Evolutionary conservation across 306 rosid genomes (phyloP), one percentile per base, ranked within the genome.

Genomic region (Amphicarpaea edgeworthii): DNA sequence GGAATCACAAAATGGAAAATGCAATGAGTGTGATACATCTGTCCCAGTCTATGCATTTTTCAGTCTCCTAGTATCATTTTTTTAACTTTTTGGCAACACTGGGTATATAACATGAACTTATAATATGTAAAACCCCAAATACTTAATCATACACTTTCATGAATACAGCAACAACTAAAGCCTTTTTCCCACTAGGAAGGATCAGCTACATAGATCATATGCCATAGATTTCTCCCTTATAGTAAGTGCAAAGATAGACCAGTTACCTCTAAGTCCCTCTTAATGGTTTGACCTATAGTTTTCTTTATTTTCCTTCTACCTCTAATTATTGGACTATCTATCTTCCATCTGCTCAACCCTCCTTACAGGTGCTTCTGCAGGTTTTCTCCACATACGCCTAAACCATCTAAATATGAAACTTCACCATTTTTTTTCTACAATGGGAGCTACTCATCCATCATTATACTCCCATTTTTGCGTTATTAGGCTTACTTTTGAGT

Each of bases 1-100:
- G 54, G 63, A 24, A 34, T 73, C 26, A 51, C 43, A 59, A 58
- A 62, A 30, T 21, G 32, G 10, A 24, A 57, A 54, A 42, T 34
- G 37, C 19, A 68, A 45, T 23, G 28, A 69, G 67, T n/a, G 64
- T 12, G 8, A 84, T 28, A 78, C 26, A 71, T 57, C 74, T 65
- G 38, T 46, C 53, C 50, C 9, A 7, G n/a, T 51, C 60, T 30
- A 28, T 24, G 49, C 43, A 68, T 64, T 32, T 61, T 62, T 3
- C 54, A 28, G 20, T 73, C 30, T 12, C 37, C 37, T 24, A 58
- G 15, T 68, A 30, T 68, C 42, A 37, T 14, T 19, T 10, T 32
- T 49, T 51, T 20, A 23, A 69, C 43, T 28, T 60, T 43, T 43
- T 54, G 20, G 54, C 41, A 15, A 34, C 57, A 68, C 24, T 21